A percentile compares a stretch with the other conserved stretches of the same genome.
phyloP scores from a whole-genome alignment of 2,329 filamentous ascomycete genomes.

The Eurotiales sp. region DNA sequence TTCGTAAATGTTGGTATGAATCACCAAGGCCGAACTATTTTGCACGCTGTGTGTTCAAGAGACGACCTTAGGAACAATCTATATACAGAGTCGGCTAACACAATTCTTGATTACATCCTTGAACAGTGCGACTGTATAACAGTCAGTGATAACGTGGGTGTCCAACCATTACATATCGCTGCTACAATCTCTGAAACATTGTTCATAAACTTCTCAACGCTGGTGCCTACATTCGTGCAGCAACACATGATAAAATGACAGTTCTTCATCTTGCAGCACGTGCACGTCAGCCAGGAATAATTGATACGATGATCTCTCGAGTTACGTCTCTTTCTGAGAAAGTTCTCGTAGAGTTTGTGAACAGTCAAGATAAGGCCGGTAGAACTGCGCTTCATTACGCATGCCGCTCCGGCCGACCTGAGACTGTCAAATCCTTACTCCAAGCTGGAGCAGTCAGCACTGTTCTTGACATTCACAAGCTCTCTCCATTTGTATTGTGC shows the following conservation, averaged over 20 bases:
- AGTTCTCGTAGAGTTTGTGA: constrained; percentile 9
- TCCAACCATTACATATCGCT: constrained; percentile 16
- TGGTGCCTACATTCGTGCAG: constrained; percentile 11
- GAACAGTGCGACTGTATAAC: not conserved
- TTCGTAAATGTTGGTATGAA: not conserved
- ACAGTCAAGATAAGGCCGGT: constrained; percentile 12
- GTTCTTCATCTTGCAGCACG: constrained; percentile 17
- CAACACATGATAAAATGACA: constrained; percentile 14
- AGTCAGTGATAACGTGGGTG: not conserved
- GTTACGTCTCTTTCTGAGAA: not conserved
- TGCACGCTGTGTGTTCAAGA: not conserved
- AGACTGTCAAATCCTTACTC: constrained; percentile 13
- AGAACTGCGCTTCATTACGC: constrained; percentile 16
- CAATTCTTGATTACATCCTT: not conserved
- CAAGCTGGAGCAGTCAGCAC: constrained; percentile 13
- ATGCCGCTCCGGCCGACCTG: constrained; percentile 17
- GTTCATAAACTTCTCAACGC: constrained; percentile 14
- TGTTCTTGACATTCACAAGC: not conserved
- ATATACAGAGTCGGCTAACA: not conserved
- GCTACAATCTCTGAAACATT: constrained; percentile 11
- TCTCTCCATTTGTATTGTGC: not conserved
- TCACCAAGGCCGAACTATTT: not conserved
- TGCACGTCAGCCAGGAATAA: constrained; percentile 9
- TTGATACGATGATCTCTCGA: constrained; percentile 11
- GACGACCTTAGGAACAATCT: not conserved